phyloP scores from a whole-genome alignment of 441 rosid genomes.

The Corymbia calophylla region DNA sequence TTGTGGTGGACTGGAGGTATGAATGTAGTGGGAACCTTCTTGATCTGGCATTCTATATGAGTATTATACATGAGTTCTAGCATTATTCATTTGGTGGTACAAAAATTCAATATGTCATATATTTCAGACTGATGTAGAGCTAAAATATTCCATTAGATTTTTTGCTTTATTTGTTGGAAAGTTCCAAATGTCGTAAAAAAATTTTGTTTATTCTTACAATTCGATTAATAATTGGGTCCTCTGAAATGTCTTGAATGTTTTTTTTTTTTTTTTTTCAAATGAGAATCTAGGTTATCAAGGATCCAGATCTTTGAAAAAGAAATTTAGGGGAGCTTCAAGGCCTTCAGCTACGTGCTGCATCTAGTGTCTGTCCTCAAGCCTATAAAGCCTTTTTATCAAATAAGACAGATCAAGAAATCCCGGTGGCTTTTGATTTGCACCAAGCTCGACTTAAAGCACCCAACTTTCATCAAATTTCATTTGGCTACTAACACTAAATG shows the following conservation, averaged over 20 bases:
- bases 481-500: not conserved
- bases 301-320: conserved; percentile 57
- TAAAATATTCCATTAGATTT: not conserved
- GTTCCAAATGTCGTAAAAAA: not conserved
- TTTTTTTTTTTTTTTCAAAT: not conserved
- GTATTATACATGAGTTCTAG: not conserved
- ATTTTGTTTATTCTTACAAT: not conserved
- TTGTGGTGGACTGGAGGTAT: conserved; percentile 62
- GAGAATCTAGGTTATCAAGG: conserved; percentile 52
- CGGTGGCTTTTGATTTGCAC: conserved; percentile 34
- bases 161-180: not conserved
- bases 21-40: not conserved
- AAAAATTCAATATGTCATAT: not conserved
- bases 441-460: not conserved
- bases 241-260: not conserved
- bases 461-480: not conserved
- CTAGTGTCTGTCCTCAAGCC: conserved; percentile 37
- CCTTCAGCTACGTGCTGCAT: conserved; percentile 44
- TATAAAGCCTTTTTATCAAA: conserved; percentile 51
- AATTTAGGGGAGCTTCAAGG: conserved; percentile 88
- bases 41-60: not conserved
- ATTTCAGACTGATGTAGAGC: not conserved
- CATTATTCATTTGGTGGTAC: not conserved
- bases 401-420: conserved; percentile 54
- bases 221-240: not conserved